Base-by-base conservation (phyloP, 2,329 filamentous ascomycete genomes). In the Fusarium sororula region DNA sequence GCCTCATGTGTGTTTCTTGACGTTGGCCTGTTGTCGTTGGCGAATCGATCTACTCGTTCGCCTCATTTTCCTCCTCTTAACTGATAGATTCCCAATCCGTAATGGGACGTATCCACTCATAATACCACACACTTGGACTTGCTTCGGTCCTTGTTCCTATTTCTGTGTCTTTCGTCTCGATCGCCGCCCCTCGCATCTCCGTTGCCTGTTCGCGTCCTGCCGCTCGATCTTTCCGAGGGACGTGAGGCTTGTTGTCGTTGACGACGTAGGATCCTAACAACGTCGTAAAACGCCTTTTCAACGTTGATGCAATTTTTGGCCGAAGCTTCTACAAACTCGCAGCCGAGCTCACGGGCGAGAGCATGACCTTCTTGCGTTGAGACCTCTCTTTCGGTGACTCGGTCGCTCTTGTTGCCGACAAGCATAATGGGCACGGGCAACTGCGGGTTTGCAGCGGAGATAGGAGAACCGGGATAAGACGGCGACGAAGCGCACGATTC, bases 301-400 rank as follows among this genome's bases (percentile, higher is more conserved):
- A 98, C 96, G 80, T 98, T 98, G 87, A 98, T 95, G 85, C 95
- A 98, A 82, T 98, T 98, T 86, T 98, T 98, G 41, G 96, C 96
- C 12, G 95, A 98, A 5, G 96, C 95, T 83, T 98, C 96, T 77
- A 98, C 95, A 79, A 98, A 98, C 78, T 98, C 95, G 84, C 96
- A 98, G 72, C 94, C 94, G 44, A 99, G 87, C 79, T 98, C 94
- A 79, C 95, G 93, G 63, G 96, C 96, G 44, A 98, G 86, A 59
- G 95, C 95, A 76, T 94, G 93, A 22, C 96, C 96, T 85, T 99
- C 96, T 83, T 98, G 96, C 57, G 95, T 97, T 6, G 95, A 98
- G 7, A 98, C 96, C 80, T 98, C 96, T 75, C 96, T 91, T 85
- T 98, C 96, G 35, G 96, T 97, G 53, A 97, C 94, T 79, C 96